Base-by-base conservation (phyloP, 78 protist species). In the Speleostelium caveatum region DNA sequence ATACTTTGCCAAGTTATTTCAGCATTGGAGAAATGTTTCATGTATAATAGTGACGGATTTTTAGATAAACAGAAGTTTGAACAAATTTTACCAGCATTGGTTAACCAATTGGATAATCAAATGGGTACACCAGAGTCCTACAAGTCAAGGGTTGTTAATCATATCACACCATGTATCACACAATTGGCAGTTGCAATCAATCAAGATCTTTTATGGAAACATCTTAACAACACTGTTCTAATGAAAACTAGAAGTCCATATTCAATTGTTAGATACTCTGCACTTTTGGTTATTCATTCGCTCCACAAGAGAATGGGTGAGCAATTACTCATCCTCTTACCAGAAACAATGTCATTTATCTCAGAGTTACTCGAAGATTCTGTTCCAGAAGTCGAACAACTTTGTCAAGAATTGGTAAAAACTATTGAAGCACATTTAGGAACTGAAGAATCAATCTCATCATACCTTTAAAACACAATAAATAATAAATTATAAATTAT, bases 321-420 rank as follows among this genome's bases (percentile, higher is more conserved):
- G 42, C 86, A 86, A 86, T 59, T 87, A 26, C 41, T 92, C 45
- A 21, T 72, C 4, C 56, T 93, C 33, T 63, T 95, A 67, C 97
- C 97, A n/a, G 97, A 95, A 75, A 93, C 94, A 0, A 75, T 95
- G 17, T 94, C 95, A 33, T 92, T 87, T 85, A 62, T 95, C 14
- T 87, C 95, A 38, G 97, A 95, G 73, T 69, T 87, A 16, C 28
- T 95, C 41, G 97, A 95, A 78, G 96, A 94, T 55, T 78, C 88
- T 2, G 79, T 51, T 24, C 91, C 73, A 17, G 92, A 94, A 24
- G 94, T 94, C n/a, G 96, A 94, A 49, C 51, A 38, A 49, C 26
- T 35, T 39, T 33, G 75, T 39, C 96, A 94, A 76, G 87, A 87
- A 32, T 33, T 72, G 0, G 83, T 94, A 8, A 68, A 76, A 19